These are phyloP conservation scores for Fusarium torreyae DNA, from an alignment of 2,329 filamentous ascomycete species.

Conservation along the genomic window DNA sequence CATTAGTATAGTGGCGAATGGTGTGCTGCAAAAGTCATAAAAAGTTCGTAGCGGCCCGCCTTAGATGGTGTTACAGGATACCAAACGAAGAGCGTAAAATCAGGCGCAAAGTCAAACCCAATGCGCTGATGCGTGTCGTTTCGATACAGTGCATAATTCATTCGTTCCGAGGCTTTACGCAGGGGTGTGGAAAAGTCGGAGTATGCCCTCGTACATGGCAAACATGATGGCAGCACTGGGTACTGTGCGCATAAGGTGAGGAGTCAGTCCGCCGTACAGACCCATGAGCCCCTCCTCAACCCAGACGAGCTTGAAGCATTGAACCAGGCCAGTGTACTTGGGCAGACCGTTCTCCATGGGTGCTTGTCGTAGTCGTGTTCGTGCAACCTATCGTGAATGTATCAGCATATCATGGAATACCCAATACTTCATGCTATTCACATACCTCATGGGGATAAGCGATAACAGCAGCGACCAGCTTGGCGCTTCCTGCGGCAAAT, in stretches of 20 bases:
- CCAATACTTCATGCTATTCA: neutral
- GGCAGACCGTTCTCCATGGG: conserved; percentile 79
- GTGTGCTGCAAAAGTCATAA: conserved; percentile 1
- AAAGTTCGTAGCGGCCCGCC: conserved; percentile 1
- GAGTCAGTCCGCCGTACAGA: conserved; percentile 91
- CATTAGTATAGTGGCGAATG: conserved; percentile 15
- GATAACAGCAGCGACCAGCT: conserved; percentile 85
- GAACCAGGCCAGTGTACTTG: conserved; percentile 90
- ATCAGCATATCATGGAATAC: neutral
- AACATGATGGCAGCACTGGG: conserved; percentile 97
- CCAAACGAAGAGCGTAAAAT: neutral
- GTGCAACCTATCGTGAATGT: conserved; percentile 71
- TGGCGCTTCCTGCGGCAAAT: conserved; percentile 84
- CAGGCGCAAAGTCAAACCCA: neutral
- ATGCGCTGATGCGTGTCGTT: neutral
- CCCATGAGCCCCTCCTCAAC: conserved; percentile 89
- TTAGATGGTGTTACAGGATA: conserved; percentile 33
- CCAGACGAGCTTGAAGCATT: conserved; percentile 91
- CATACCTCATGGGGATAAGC: conserved; percentile 93
- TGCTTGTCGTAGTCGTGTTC: conserved; percentile 87
- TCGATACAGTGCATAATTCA: neutral
- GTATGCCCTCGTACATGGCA: conserved; percentile 81
- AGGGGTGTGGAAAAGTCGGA: conserved; percentile 62
- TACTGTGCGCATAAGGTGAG: conserved; percentile 91
- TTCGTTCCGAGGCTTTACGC: conserved; percentile 43